Conservation (phyloP, 345 rosid genomes). For the Bruguiera gymnorhiza region DNA sequence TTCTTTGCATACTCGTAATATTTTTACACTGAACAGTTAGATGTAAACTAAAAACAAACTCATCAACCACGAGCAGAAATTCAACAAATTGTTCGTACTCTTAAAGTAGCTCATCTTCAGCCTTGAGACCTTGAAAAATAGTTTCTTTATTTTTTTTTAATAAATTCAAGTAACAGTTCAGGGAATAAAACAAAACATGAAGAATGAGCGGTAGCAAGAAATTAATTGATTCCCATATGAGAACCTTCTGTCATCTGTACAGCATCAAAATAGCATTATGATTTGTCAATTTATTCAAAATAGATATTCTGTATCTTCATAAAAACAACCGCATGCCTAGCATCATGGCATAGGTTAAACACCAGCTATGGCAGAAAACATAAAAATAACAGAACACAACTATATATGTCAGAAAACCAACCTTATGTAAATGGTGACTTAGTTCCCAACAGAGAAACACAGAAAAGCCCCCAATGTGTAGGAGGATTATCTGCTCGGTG, state of each 20-base stretch:
- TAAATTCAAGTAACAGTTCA: background rate
- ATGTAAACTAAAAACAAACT: too few relatives aligned
- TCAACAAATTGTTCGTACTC: too few relatives aligned
- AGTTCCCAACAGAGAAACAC: conserved; percentile 85
- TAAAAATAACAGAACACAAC: background rate
- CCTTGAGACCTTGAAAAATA: background rate
- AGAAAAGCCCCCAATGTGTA: conserved; percentile 51
- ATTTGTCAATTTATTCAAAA: too few relatives aligned
- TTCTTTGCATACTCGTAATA: too few relatives aligned
- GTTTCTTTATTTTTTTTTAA: background rate
- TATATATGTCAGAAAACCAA: conserved; percentile 21
- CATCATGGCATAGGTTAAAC: background rate
- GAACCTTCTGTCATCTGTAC: background rate
- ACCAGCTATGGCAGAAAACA: background rate
- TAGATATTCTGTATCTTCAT: too few relatives aligned
- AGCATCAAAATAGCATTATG: background rate
- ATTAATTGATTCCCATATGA: background rate
- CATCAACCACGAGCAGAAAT: too few relatives aligned
- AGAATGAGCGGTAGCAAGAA: too few relatives aligned
- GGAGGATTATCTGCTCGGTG: conserved; percentile 50
- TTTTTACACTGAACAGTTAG: too few relatives aligned
- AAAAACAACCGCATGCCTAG: too few relatives aligned
- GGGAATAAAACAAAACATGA: background rate
- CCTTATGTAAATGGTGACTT: conserved; percentile 80
- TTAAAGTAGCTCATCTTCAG: background rate